Evolutionary conservation across 2,329 filamentous ascomycete genomes (phyloP).

Genomic region (Colletotrichum cereale): DNA sequence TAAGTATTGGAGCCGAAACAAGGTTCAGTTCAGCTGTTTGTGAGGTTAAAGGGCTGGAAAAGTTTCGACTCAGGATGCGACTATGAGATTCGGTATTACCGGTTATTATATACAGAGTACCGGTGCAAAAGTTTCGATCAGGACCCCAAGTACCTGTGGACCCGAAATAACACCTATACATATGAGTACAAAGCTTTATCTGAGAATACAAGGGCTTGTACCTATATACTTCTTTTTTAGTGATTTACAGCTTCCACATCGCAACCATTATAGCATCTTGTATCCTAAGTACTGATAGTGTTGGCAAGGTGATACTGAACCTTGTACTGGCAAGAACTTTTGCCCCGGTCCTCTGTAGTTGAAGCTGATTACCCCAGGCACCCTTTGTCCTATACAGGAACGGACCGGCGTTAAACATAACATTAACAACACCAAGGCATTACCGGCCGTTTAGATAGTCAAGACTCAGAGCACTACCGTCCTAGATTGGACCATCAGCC

Average conservation of each 20-base stretch:
- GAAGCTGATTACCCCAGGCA: no score
- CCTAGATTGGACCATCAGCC: constrained; percentile 29
- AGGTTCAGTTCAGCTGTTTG: background rate
- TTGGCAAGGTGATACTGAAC: background rate
- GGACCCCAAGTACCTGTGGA: background rate
- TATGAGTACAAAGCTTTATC: background rate
- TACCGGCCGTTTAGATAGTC: constrained; percentile 1
- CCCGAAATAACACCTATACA: background rate
- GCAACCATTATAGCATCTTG: background rate
- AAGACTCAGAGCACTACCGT: constrained; percentile 22
- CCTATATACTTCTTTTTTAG: background rate
- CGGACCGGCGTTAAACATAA: no score
- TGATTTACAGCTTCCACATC: background rate
- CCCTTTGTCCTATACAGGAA: no score
- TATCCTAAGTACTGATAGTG: background rate
- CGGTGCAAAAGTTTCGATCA: background rate
- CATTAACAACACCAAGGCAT: no score
- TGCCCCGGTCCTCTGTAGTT: background rate
- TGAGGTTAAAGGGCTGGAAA: background rate
- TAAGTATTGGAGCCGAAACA: background rate
- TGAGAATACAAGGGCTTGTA: background rate
- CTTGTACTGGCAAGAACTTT: background rate
- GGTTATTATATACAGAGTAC: no score
- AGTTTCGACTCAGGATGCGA: constrained; percentile 4
- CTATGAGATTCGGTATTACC: constrained; percentile 16